These are phyloP conservation scores for Tribonema minus DNA, from an alignment of 108 stramenopile species.

Conservation along the genomic window DNA sequence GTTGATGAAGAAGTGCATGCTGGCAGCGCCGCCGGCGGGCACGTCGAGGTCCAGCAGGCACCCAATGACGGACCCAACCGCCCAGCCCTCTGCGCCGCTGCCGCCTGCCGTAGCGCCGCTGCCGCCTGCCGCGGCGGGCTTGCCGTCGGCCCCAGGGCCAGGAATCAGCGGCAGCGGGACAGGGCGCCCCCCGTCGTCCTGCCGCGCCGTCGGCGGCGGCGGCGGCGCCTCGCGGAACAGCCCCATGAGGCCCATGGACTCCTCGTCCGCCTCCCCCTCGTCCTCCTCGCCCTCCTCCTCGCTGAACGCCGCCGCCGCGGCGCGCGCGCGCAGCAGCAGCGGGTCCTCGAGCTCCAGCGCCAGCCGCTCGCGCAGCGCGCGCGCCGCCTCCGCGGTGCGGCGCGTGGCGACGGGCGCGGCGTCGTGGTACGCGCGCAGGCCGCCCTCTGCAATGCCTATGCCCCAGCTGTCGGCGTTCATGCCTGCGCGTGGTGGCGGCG, in stretches of 20 bases:
- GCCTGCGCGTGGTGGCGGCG: too few relatives aligned
- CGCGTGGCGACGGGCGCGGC: too few relatives aligned
- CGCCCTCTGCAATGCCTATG: too few relatives aligned
- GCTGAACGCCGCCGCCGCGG: neutral
- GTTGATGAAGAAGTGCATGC: slow-evolving; percentile 35
- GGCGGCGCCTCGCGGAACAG: slow-evolving; percentile 25
- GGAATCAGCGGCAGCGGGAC: too few relatives aligned
- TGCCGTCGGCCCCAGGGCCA: neutral
- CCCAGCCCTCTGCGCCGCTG: too few relatives aligned
- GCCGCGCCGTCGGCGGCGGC: neutral
- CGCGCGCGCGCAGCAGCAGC: neutral
- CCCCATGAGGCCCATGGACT: slow-evolving; percentile 14
- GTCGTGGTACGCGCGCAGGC: too few relatives aligned
- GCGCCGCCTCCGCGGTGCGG: too few relatives aligned
- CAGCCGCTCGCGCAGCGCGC: too few relatives aligned
- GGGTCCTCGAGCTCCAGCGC: too few relatives aligned
- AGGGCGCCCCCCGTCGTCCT: too few relatives aligned
- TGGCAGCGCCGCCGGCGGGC: neutral
- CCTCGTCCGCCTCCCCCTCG: slow-evolving; percentile 29
- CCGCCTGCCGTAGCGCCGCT: neutral
- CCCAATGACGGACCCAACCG: slow-evolving; percentile 16
- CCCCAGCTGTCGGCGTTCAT: too few relatives aligned
- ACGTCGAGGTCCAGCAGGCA: slow-evolving; percentile 16
- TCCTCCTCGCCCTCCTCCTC: neutral
- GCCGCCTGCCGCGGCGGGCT: neutral